These are phyloP conservation scores for Herpotrichia juniperi DNA, from an alignment of 2,329 filamentous ascomycete genomes.

Conservation along the genomic window DNA sequence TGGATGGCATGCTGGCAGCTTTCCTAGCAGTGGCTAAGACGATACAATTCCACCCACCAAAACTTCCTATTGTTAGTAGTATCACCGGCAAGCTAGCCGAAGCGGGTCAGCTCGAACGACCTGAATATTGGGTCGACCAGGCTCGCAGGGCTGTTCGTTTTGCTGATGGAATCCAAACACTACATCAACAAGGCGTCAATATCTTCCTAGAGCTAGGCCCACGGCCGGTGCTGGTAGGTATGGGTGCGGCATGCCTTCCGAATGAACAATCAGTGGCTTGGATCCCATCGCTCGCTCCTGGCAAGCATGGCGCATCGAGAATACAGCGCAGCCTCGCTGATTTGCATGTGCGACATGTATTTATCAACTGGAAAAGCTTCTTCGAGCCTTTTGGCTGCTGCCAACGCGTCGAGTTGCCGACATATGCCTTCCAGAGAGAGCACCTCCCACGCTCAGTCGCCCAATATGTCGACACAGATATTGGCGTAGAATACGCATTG, in stretches of 20 bases:
- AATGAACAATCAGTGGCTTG: background rate
- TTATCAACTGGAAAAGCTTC: slow-evolving; percentile 67
- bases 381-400: slow-evolving; percentile 56
- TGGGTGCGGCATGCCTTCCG: slow-evolving; percentile 6
- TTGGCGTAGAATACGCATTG: no score
- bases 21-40: slow-evolving; percentile 42
- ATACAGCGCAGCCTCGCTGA: slow-evolving; percentile 54
- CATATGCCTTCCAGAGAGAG: slow-evolving; percentile 34
- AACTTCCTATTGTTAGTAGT: slow-evolving; percentile 50
- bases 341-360: slow-evolving; percentile 60
- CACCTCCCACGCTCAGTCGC: slow-evolving; percentile 21
- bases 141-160: slow-evolving; percentile 33
- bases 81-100: slow-evolving; percentile 50
- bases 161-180: slow-evolving; percentile 30
- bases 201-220: slow-evolving; percentile 54
- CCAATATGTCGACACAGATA: background rate
- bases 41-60: slow-evolving; percentile 10
- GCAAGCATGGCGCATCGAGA: slow-evolving; percentile 17
- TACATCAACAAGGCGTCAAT: slow-evolving; percentile 47
- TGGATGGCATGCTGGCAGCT: slow-evolving; percentile 43
- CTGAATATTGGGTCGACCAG: slow-evolving; percentile 38
- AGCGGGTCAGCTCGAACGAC: slow-evolving; percentile 44
- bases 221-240: slow-evolving; percentile 52
- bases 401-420: slow-evolving; percentile 59
- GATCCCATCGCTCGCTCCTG: slow-evolving; percentile 3